phyloP scores from a whole-genome alignment of 148 eudicot genomes.

The Pouteria glomerata region DNA sequence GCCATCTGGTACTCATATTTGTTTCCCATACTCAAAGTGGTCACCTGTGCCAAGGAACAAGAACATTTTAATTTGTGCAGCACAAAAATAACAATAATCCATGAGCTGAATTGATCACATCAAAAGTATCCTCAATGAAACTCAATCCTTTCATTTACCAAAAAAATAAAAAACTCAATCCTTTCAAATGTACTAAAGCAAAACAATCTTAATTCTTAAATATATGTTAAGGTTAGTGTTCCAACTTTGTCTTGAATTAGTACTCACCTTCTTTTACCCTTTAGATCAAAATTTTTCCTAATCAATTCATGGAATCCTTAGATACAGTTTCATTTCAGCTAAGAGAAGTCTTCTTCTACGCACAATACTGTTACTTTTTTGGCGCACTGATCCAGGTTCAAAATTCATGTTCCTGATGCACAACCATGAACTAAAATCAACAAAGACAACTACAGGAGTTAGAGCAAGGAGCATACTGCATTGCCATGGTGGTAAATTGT shows the following conservation, averaged over 20 bases:
- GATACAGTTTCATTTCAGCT: neutral
- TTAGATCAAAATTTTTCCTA: neutral
- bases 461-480: conserved; percentile 49
- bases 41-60: conserved; percentile 36
- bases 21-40: conserved; percentile 80
- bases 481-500: conserved; percentile 72
- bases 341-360: neutral
- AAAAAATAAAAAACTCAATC: neutral
- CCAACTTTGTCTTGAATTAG: neutral
- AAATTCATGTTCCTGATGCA: neutral
- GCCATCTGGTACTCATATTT: conserved; percentile 72
- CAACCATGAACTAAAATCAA: neutral
- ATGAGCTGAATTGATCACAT: conserved; percentile 5
- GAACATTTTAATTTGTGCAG: conserved; percentile 9
- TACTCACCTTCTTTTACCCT: neutral
- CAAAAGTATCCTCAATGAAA: neutral
- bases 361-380: neutral
- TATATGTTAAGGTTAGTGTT: neutral
- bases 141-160: too few relatives aligned
- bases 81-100: neutral
- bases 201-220: neutral
- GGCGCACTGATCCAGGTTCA: neutral
- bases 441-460: neutral
- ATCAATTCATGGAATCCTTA: neutral
- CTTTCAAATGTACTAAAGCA: neutral